phyloP scores from a whole-genome alignment of 2,329 filamentous ascomycete genomes.

The Alternaria solani region DNA sequence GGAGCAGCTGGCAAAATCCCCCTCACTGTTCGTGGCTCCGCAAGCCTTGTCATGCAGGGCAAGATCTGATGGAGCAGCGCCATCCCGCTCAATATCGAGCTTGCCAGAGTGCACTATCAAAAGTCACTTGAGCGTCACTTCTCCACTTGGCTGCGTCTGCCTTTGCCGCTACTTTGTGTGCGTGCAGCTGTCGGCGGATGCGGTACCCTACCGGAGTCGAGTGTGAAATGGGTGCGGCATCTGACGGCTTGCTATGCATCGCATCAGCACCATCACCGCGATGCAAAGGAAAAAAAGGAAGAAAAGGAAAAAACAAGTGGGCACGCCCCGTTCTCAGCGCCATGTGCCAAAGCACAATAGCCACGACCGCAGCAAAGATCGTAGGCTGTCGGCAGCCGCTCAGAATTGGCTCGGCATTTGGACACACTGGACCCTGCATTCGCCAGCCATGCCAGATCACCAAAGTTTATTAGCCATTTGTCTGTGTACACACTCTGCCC shows the following conservation, averaged over 20 bases:
- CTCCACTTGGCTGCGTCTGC: constrained; percentile 7
- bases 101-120: constrained; percentile 11
- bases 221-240: not conserved
- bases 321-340: not conserved
- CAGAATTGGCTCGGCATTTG: constrained; percentile 20
- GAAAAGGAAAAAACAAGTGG: not conserved
- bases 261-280: not conserved
- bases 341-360: not conserved
- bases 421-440: constrained; percentile 32
- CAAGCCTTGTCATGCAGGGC: constrained; percentile 28
- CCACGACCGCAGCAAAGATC: not conserved
- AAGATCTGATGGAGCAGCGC: constrained; percentile 26
- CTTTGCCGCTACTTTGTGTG: constrained; percentile 15
- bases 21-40: constrained; percentile 13
- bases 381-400: constrained; percentile 6
- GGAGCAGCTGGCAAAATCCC: constrained; percentile 11
- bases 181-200: constrained; percentile 12
- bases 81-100: constrained; percentile 24
- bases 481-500: constrained; percentile 13
- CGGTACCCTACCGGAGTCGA: constrained; percentile 4
- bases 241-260: not conserved
- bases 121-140: constrained; percentile 18
- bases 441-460: constrained; percentile 20
- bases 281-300: no score
- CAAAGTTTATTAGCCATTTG: constrained; percentile 30